phyloP scores from a whole-genome alignment of 2,329 filamentous ascomycete species.

The Neopestalotiopsis sp. region DNA sequence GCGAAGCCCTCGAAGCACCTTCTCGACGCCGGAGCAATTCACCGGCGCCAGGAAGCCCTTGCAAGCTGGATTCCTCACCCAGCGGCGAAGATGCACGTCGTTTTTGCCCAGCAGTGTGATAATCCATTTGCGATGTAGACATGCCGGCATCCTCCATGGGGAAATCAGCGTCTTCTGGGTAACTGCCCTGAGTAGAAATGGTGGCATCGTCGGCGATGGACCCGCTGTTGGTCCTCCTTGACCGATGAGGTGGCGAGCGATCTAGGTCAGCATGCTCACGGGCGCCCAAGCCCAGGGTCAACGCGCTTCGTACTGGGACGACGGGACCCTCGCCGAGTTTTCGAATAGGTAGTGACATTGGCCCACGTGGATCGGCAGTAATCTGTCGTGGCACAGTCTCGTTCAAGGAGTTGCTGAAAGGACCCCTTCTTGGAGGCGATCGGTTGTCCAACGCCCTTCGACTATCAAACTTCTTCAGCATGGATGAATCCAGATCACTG shows the following conservation, averaged over 20 bases:
- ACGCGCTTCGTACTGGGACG: slow-evolving; percentile 49
- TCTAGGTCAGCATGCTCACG: slow-evolving; percentile 53
- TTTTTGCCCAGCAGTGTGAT: slow-evolving; percentile 54
- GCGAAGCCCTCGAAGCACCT: slow-evolving; percentile 53
- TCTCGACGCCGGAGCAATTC: slow-evolving; percentile 56
- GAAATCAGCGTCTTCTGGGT: slow-evolving; percentile 52
- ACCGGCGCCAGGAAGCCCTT: slow-evolving; percentile 42
- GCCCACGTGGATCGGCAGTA: slow-evolving; percentile 42
- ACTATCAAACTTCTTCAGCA: slow-evolving; percentile 62
- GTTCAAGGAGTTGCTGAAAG: slow-evolving; percentile 46
- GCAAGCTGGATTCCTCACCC: slow-evolving; percentile 49
- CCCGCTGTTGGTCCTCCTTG: slow-evolving; percentile 54
- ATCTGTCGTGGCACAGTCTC: slow-evolving; percentile 43
- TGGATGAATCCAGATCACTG: slow-evolving; percentile 51
- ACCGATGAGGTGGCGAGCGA: slow-evolving; percentile 50
- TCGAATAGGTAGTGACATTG: slow-evolving; percentile 52
- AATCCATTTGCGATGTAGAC: slow-evolving; percentile 48
- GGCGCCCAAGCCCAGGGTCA: slow-evolving; percentile 49
- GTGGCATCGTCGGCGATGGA: slow-evolving; percentile 50
- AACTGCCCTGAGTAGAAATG: slow-evolving; percentile 48
- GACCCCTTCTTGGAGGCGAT: slow-evolving; percentile 48
- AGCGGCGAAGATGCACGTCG: slow-evolving; percentile 61
- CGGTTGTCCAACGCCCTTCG: slow-evolving; percentile 49
- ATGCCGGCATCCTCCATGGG: slow-evolving; percentile 51
- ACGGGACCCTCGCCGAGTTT: slow-evolving; percentile 47